These are phyloP conservation scores for Aspergillus nanangensis DNA, from an alignment of 495 filamentous ascomycete genomes.

Conservation along the genomic window DNA sequence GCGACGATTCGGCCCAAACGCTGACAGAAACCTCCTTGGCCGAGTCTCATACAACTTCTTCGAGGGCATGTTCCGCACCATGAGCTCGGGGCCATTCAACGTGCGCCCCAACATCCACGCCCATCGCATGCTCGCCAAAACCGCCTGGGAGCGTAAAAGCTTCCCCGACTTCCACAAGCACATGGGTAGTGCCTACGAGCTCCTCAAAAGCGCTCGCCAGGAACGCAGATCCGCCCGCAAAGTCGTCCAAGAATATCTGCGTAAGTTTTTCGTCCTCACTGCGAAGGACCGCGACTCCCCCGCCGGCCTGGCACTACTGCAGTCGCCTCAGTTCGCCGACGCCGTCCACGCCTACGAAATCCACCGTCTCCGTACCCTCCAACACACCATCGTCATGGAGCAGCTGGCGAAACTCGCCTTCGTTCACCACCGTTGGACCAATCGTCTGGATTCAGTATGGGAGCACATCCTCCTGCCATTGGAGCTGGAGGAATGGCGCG, in stretches of 20 bases:
- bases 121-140: conserved; percentile 47
- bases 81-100: conserved; percentile 54
- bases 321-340: conserved; percentile 24
- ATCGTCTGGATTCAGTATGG: conserved; percentile 20
- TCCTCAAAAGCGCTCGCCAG: conserved; percentile 23
- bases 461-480: conserved; percentile 32
- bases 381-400: conserved; percentile 23
- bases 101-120: conserved; percentile 49
- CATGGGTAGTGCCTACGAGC: conserved; percentile 27
- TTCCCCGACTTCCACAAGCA: conserved; percentile 20
- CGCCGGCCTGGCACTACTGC: conserved; percentile 2
- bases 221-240: conserved; percentile 21
- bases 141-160: conserved; percentile 10
- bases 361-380: conserved; percentile 26
- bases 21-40: conserved; percentile 15
- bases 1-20: conserved; percentile 15
- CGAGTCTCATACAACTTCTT: conserved; percentile 39
- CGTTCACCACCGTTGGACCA: conserved; percentile 16
- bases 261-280: background rate
- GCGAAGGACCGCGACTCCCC: background rate
- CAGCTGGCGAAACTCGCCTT: conserved; percentile 15
- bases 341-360: conserved; percentile 36
- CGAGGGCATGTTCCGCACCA: conserved; percentile 44
- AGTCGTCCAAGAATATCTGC: conserved; percentile 21
- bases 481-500: conserved; percentile 44